Evolutionary conservation across 2,329 filamentous ascomycete species (phyloP).

Genomic region (Proliferodiscus dingleyae): DNA sequence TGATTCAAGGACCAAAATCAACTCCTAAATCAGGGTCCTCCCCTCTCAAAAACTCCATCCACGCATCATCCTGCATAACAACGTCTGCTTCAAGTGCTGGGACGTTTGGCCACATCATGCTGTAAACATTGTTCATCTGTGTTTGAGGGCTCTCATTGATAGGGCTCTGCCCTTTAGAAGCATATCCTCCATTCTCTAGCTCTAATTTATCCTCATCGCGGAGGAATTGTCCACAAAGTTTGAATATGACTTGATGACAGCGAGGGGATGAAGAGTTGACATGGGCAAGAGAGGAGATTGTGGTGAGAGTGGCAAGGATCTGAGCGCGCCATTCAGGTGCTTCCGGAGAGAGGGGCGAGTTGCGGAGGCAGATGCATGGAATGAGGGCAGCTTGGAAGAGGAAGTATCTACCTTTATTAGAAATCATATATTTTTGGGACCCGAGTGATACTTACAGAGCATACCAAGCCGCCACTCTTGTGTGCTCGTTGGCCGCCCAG

Average conservation of each 20-base stretch:
- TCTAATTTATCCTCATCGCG: background rate
- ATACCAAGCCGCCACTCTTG: constrained; percentile 15
- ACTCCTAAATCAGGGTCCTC: constrained; percentile 1
- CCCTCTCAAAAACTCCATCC: constrained; percentile 32
- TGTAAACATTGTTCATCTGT: constrained; percentile 39
- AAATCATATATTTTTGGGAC: background rate
- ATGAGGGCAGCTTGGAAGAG: constrained; percentile 41
- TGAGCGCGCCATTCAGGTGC: constrained; percentile 10
- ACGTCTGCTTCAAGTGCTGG: constrained; percentile 35
- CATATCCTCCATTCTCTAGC: background rate
- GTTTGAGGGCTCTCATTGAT: constrained; percentile 38
- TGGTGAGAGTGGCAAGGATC: constrained; percentile 10
- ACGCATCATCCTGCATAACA: constrained; percentile 36
- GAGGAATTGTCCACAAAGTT: constrained; percentile 13
- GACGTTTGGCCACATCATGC: constrained; percentile 44
- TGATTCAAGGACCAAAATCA: background rate
- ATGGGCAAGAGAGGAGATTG: constrained; percentile 10
- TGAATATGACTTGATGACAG: constrained; percentile 15
- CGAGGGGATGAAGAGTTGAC: constrained; percentile 11
- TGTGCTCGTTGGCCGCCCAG: constrained; percentile 8
- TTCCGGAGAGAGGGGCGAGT: constrained; percentile 6
- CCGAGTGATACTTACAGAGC: constrained; percentile 9
- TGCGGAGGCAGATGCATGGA: constrained; percentile 35
- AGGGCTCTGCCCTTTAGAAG: constrained; percentile 13
- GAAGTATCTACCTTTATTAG: constrained; percentile 31